phyloP scores from a whole-genome alignment of 2,329 filamentous ascomycete species.

The Arthroderma sp. region DNA sequence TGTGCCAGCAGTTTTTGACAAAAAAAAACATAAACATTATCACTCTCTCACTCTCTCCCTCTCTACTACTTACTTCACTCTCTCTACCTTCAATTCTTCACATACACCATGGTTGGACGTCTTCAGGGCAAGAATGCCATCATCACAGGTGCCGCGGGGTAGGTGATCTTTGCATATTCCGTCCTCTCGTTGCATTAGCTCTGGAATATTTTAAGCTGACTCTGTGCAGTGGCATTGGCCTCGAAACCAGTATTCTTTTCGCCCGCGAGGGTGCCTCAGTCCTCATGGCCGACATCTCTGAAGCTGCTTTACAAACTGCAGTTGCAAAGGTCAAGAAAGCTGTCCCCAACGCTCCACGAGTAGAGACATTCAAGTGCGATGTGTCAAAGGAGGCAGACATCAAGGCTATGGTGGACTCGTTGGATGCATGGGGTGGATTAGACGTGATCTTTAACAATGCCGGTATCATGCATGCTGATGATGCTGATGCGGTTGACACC shows the following conservation, averaged over 20 bases:
- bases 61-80: neutral
- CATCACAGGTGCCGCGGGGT: slow-evolving; percentile 79
- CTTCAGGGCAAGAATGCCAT: slow-evolving; percentile 56
- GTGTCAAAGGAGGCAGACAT: slow-evolving; percentile 78
- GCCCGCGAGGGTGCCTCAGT: slow-evolving; percentile 76
- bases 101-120: slow-evolving; percentile 23
- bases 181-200: neutral
- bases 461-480: slow-evolving; percentile 83
- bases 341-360: slow-evolving; percentile 45
- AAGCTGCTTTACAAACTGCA: slow-evolving; percentile 62
- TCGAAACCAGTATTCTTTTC: slow-evolving; percentile 84
- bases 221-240: slow-evolving; percentile 61
- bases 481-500: slow-evolving; percentile 68
- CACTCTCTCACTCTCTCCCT: too few relatives aligned
- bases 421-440: slow-evolving; percentile 75
- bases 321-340: slow-evolving; percentile 61
- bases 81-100: neutral
- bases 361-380: slow-evolving; percentile 57
- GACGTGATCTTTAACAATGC: slow-evolving; percentile 97
- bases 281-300: slow-evolving; percentile 74
- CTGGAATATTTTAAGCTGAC: neutral
- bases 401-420: slow-evolving; percentile 55
- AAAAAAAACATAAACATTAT: too few relatives aligned
- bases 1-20: too few relatives aligned
- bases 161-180: slow-evolving; percentile 25